These are phyloP conservation scores for Ottelia alismoides DNA, from an alignment of 106 monocot species.

Conservation along the genomic window DNA sequence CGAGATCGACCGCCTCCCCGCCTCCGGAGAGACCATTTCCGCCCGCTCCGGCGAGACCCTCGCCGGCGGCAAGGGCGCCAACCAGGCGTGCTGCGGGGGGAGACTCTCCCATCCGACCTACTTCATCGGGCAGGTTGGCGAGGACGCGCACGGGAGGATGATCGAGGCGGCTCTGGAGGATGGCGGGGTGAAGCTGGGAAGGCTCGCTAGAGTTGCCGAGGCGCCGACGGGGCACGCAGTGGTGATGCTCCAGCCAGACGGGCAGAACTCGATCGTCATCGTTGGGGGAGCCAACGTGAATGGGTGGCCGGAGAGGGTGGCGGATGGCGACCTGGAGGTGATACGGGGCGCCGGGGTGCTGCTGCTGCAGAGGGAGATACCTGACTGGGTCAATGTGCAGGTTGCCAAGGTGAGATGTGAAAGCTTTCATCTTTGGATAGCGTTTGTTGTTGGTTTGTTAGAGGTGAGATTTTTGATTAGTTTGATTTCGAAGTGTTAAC, in stretches of 20 bases:
- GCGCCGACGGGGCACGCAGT: constrained; percentile 88
- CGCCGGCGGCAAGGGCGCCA: constrained; percentile 97
- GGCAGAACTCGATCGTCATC: constrained; percentile 83
- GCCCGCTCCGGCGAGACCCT: constrained; percentile 57
- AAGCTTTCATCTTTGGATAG: no score
- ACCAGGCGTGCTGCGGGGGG: constrained; percentile 91
- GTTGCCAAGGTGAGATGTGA: constrained; percentile 45
- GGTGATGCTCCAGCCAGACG: constrained; percentile 73
- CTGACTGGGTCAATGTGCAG: constrained; percentile 76
- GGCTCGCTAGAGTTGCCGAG: constrained; percentile 22
- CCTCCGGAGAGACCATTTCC: constrained; percentile 61
- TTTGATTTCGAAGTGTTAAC: no score
- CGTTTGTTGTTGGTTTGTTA: no score
- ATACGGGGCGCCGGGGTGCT: constrained; percentile 46
- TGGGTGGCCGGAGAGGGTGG: constrained; percentile 42
- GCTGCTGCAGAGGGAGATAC: constrained; percentile 89
- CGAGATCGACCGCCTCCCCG: constrained; percentile 70
- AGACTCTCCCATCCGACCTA: constrained; percentile 46
- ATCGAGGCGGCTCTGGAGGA: constrained; percentile 54
- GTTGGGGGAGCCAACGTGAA: constrained; percentile 83
- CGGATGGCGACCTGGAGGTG: constrained; percentile 34
- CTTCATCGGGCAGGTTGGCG: constrained; percentile 74
- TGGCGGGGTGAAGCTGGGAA: constrained; percentile 34
- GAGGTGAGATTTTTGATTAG: no score
- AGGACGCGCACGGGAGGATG: constrained; percentile 67